Base-by-base conservation (phyloP, 257 asterid species). In the Fraxinus pennsylvanica region DNA sequence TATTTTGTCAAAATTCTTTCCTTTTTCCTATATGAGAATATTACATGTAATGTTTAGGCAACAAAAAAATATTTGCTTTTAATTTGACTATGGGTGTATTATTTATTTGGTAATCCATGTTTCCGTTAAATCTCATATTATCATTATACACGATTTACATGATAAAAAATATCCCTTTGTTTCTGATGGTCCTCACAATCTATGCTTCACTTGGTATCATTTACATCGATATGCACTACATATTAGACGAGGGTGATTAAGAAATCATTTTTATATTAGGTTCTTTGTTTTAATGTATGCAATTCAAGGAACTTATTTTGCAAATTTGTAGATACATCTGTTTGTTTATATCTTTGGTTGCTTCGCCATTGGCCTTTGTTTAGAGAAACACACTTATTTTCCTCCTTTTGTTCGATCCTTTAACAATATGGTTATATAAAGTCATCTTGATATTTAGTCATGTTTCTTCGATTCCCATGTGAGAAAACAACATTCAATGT, bases 311-410 rank as follows among this genome's bases (percentile, higher is more conserved):
- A 27, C 29, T 57, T 57, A 4, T 57, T 52, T 21, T 57, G 67
- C 30, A 21, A 57, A 47, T 10, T 47, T 14, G 57, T 47, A 15
- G 27, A 25, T 25, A 4, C n/a, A 10, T 13, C 6, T 47, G 57
- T 47, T 13, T 47, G 15, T 47, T 47, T 15, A 14, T 47, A 13
- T 15, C n/a, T 47, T 73, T 76, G 84, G 87, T 68, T 57, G 71
- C 82, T 38, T 50, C 73, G 27, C n/a, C 70, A 50, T 74, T 80
- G 79, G 76, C 79, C 79, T 75, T 75, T 82, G 68, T 72, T 19
- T 47, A 32, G 47, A 35, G 74, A n/a, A 76, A 54, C 57, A 3
- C 5, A 3, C 57, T 47, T 3, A n/a, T 47, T 47, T 47, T 47
- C 57, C 57, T 47, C 57, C n/a, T 12, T 13, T 47, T 15, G 22